phyloP scores from a whole-genome alignment of 805 yeast genomes.

The Diddensiella santjacobensis region DNA sequence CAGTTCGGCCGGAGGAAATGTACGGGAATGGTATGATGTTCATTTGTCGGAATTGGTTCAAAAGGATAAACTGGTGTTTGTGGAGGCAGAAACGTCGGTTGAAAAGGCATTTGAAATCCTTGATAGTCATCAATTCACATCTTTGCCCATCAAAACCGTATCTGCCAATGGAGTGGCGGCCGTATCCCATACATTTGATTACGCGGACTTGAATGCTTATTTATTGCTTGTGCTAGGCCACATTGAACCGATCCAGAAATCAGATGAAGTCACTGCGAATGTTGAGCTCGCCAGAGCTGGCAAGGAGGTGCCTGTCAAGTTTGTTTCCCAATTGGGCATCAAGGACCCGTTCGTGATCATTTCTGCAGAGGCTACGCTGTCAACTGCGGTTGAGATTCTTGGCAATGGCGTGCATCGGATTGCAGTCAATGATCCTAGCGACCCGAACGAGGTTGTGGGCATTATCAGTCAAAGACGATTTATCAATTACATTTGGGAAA shows the following conservation, averaged over 20 bases:
- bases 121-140: slow-evolving; percentile 68
- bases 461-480: slow-evolving; percentile 87
- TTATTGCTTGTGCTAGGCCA: slow-evolving; percentile 80
- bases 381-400: slow-evolving; percentile 74
- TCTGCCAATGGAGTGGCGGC: background rate
- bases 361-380: slow-evolving; percentile 55
- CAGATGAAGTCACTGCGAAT: slow-evolving; percentile 33
- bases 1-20: background rate
- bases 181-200: slow-evolving; percentile 69
- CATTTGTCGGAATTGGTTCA: slow-evolving; percentile 72
- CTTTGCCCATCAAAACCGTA: slow-evolving; percentile 61
- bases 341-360: slow-evolving; percentile 85
- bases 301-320: slow-evolving; percentile 85
- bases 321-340: slow-evolving; percentile 78
- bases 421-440: slow-evolving; percentile 61
- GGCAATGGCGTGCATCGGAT: slow-evolving; percentile 97
- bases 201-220: slow-evolving; percentile 84
- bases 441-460: slow-evolving; percentile 62
- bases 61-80: slow-evolving; percentile 67
- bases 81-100: slow-evolving; percentile 65
- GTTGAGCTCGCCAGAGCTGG: slow-evolving; percentile 72
- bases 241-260: slow-evolving; percentile 33
- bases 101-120: slow-evolving; percentile 85
- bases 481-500: slow-evolving; percentile 84
- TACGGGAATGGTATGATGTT: slow-evolving; percentile 67